A percentile compares a stretch with the other conserved stretches of the same genome.
phyloP scores from a whole-genome alignment of 78 protist species.

The Tieghemostelium lacteum region DNA sequence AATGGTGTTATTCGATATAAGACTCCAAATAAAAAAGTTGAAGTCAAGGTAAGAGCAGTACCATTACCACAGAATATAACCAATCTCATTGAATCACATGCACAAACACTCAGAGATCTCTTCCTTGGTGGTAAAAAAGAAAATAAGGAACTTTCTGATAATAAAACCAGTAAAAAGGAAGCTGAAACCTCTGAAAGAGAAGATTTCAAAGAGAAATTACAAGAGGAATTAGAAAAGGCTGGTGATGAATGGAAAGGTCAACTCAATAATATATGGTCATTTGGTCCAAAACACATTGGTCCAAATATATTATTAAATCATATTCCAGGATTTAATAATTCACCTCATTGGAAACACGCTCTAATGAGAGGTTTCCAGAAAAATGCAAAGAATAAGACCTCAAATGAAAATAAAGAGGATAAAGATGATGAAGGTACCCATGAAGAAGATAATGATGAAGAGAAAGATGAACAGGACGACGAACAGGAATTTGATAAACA shows the following conservation, averaged over 20 bases:
- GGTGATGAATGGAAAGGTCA: conserved; percentile 74
- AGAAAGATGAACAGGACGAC: not conserved
- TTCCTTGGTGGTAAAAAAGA: conserved; percentile 67
- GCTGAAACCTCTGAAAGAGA: conserved; percentile 61
- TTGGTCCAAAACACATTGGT: conserved; percentile 84
- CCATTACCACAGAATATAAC: conserved; percentile 79
- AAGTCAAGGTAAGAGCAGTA: conserved; percentile 67
- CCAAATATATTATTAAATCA: conserved; percentile 81
- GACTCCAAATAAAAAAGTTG: conserved; percentile 80
- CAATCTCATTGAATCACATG: conserved; percentile 71
- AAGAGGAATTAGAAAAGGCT: conserved; percentile 40
- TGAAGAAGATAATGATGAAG: conserved; percentile 2
- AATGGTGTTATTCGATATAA: not conserved
- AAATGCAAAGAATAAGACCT: conserved; percentile 38
- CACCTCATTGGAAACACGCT: conserved; percentile 39
- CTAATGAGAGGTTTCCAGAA: conserved; percentile 58
- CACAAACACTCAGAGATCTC: conserved; percentile 34
- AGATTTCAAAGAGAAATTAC: conserved; percentile 36
- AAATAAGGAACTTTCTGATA: conserved; percentile 16
- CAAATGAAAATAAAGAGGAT: conserved; percentile 16
- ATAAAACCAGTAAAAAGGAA: conserved; percentile 42
- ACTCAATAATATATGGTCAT: conserved; percentile 78
- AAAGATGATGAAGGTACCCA: not conserved
- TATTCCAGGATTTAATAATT: conserved; percentile 35
- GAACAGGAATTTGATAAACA: not conserved